Evolutionary conservation across 177 flowering plant species (phyloP).

Genomic region (Vitis hybrid): DNA sequence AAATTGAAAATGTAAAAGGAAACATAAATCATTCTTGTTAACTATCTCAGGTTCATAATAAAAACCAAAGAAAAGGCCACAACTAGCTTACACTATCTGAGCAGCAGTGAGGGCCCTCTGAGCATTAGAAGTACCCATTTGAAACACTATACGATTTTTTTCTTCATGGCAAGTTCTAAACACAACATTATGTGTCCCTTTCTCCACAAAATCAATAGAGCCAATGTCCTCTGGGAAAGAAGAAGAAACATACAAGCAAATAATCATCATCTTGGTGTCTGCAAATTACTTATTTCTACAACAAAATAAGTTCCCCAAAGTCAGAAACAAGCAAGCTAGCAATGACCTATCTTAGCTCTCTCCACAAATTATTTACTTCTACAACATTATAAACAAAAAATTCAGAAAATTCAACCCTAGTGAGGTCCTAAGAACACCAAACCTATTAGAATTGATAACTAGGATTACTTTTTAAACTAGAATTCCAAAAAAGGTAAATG

Average conservation of each 20-base stretch:
- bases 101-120: conserved; percentile 86
- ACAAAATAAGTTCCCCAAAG: background rate
- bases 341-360: too few species aligned
- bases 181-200: conserved; percentile 70
- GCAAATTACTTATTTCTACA: background rate
- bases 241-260: background rate
- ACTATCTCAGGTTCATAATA: too few species aligned
- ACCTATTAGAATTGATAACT: too few species aligned
- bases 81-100: conserved; percentile 67
- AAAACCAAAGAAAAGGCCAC: background rate
- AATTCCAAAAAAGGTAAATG: too few species aligned
- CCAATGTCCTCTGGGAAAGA: conserved; percentile 53
- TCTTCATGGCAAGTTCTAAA: conserved; percentile 86
- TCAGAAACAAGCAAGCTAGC: too few species aligned
- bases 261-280: background rate
- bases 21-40: too few species aligned
- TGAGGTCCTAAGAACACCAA: too few species aligned
- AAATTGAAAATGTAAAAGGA: too few species aligned
- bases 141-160: conserved; percentile 72
- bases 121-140: conserved; percentile 95
- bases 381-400: too few species aligned
- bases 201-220: conserved; percentile 82
- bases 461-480: too few species aligned
- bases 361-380: too few species aligned
- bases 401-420: too few species aligned